Percentiles rank a stretch among this genome's conserved stretches.
Evolutionary conservation across 1,284 basidiomycete species (phyloP).

Genomic region (Sporisorium scitamineum): DNA sequence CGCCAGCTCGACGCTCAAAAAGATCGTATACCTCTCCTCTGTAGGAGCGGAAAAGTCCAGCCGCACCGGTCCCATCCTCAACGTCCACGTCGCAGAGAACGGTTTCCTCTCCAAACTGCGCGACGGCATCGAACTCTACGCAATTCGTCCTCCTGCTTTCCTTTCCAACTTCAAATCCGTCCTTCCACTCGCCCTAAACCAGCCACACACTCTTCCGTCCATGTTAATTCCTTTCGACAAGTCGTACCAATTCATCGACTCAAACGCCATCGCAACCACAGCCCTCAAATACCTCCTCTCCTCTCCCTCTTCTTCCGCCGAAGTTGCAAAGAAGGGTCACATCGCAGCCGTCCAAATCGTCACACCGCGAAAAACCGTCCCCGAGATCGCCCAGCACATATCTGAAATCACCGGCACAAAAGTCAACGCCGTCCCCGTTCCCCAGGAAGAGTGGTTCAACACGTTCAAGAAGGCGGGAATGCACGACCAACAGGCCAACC

Average conservation of each 20-base stretch:
- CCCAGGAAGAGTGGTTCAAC: slow-evolving; percentile 18
- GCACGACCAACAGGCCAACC: slow-evolving; percentile 4
- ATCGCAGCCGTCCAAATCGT: slow-evolving; percentile 25
- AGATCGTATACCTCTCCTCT: slow-evolving; percentile 35
- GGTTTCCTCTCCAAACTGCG: slow-evolving; percentile 15
- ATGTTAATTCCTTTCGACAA: slow-evolving; percentile 28
- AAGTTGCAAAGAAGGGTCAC: slow-evolving; percentile 7
- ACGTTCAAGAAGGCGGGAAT: slow-evolving; percentile 30
- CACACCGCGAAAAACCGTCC: slow-evolving; percentile 16
- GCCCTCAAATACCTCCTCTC: slow-evolving; percentile 30
- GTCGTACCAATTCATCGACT: slow-evolving; percentile 10
- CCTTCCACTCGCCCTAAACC: slow-evolving; percentile 22
- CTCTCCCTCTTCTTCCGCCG: neutral
- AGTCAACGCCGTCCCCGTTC: slow-evolving; percentile 26
- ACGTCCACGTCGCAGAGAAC: slow-evolving; percentile 17
- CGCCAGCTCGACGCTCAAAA: slow-evolving; percentile 13
- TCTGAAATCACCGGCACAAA: slow-evolving; percentile 14
- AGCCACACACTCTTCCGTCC: slow-evolving; percentile 29
- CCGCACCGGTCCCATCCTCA: slow-evolving; percentile 23
- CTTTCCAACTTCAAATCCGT: slow-evolving; percentile 19
- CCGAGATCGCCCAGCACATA: slow-evolving; percentile 22
- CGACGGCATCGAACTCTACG: slow-evolving; percentile 18
- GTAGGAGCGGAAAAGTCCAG: slow-evolving; percentile 17
- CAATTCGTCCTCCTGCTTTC: slow-evolving; percentile 17
- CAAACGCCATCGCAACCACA: slow-evolving; percentile 15